Base-by-base conservation (phyloP, 2,329 filamentous ascomycete genomes). In the Aureobasidium vineae region DNA sequence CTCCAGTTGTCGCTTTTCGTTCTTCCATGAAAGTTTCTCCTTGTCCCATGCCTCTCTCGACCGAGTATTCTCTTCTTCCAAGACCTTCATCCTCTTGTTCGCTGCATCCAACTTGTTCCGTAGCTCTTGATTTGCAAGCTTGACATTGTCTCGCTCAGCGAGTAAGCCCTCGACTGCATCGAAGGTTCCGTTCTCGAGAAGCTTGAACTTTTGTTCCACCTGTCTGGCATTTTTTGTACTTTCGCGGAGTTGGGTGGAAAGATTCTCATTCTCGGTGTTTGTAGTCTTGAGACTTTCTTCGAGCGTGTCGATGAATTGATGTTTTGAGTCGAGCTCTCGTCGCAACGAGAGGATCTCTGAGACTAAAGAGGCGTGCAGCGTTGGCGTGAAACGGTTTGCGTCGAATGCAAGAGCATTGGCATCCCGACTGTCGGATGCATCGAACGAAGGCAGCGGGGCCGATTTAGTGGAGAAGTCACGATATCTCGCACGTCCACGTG, bases 361-460 rank as follows among this genome's bases (percentile, higher is more conserved):
- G 0, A 99, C 94, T 7, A 99, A 81, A 59, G 91, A 97, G 10
- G 95, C 95, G 76, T 98, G 95, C 13, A 99, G 80, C 0, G 93
- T 98, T 1, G 95, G 95, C 0, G 95, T 99, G 74, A 99, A 97
- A 43, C 95, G 86, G 65, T 94, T 87, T 3, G 95, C 92, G 74
- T 99, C 95, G 36, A 97, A 82, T 26, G 92, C 87, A 2, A 86
- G 86, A 40, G 92, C 87, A 52, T 81, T 86, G 69, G 94, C 77
- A 74, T 91, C 88, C 67, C 83, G 77, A 70, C 64, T 71, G 71
- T 70, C 77, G 49, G 75, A 75, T 21, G 75, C 74, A 53, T 79
- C 79, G 21, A 81, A 80, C 33, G 84, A 77, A 26, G 82, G 82
- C 5, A 64, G 36, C 31, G 82, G 80, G 40, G 89, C 87, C 1